Conservation (phyloP, 1,284 basidiomycete genomes). For the Agaricales sp. region DNA sequence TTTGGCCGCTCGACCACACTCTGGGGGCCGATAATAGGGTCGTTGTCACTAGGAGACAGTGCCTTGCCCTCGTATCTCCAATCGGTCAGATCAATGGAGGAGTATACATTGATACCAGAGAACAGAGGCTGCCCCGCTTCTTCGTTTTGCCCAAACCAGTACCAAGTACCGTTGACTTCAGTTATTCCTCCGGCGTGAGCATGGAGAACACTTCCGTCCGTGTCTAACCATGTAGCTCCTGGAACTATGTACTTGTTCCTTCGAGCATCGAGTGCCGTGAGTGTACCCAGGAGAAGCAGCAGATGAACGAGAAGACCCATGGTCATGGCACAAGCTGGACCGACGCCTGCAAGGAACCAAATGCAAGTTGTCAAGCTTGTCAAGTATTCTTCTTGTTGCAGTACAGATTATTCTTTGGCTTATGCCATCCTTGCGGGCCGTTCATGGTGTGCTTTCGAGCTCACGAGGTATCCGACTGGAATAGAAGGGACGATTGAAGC, state of each 20-base stretch:
- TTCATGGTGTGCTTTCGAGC: not conserved
- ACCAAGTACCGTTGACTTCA: conserved; percentile 11
- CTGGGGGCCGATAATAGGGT: conserved; percentile 3
- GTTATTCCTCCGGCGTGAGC: conserved; percentile 13
- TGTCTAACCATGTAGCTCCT: conserved; percentile 14
- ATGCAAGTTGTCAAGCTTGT: no score
- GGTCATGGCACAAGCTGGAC: no score
- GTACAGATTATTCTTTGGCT: no score
- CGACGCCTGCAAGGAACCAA: no score
- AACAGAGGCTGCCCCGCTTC: conserved; percentile 5
- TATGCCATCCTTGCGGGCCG: no score
- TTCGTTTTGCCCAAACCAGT: conserved; percentile 12
- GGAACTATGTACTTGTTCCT: conserved; percentile 10
- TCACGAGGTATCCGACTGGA: no score
- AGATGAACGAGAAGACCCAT: no score
- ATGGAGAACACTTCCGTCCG: conserved; percentile 12
- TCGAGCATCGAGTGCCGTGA: no score
- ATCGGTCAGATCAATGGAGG: conserved; percentile 12
- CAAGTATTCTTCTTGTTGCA: no score
- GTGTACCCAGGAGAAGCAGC: no score
- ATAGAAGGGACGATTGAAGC: no score
- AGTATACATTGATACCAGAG: conserved; percentile 12
- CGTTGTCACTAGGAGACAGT: conserved; percentile 1
- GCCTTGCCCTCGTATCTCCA: conserved; percentile 13
- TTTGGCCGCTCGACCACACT: conserved; percentile 7